Evolutionary conservation across 805 yeast species (phyloP).

Genomic region (Pichia nakasei): DNA sequence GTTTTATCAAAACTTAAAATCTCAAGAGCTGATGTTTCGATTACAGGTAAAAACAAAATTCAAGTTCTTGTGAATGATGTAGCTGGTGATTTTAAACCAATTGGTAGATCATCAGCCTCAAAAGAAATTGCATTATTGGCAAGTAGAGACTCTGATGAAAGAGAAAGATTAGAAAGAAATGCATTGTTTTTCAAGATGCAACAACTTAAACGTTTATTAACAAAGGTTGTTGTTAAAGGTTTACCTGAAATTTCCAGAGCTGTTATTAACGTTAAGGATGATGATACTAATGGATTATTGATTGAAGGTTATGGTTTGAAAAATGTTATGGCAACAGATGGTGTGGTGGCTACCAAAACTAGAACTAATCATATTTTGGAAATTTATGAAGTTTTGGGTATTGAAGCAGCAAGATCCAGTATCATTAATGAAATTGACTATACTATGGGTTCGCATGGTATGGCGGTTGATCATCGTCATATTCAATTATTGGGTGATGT

Average conservation of each 20-base stretch:
- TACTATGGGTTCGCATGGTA: constrained; percentile 98
- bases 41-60: constrained; percentile 56
- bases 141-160: constrained; percentile 29
- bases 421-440: constrained; percentile 92
- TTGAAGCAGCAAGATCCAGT: constrained; percentile 93
- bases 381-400: constrained; percentile 82
- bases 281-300: constrained; percentile 77
- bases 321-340: constrained; percentile 96
- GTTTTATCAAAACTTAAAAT: constrained; percentile 81
- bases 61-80: constrained; percentile 52
- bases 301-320: constrained; percentile 97
- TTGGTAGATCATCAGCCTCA: constrained; percentile 32
- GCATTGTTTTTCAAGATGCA: constrained; percentile 84
- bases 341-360: constrained; percentile 83
- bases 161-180: constrained; percentile 30
- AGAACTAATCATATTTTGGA: constrained; percentile 89
- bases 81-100: constrained; percentile 30
- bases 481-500: constrained; percentile 96
- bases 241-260: constrained; percentile 88
- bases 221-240: constrained; percentile 88
- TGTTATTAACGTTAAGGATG: constrained; percentile 86
- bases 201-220: constrained; percentile 74
- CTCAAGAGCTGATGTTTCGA: constrained; percentile 57
- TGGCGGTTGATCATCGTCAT: constrained; percentile 99
- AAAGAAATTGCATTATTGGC: constrained; percentile 22